Percentiles rank a stretch among this genome's conserved stretches.
These are phyloP conservation scores for Grigorovia transvaalensis DNA, from an alignment of 805 yeast genomes.

Conservation along the genomic window DNA sequence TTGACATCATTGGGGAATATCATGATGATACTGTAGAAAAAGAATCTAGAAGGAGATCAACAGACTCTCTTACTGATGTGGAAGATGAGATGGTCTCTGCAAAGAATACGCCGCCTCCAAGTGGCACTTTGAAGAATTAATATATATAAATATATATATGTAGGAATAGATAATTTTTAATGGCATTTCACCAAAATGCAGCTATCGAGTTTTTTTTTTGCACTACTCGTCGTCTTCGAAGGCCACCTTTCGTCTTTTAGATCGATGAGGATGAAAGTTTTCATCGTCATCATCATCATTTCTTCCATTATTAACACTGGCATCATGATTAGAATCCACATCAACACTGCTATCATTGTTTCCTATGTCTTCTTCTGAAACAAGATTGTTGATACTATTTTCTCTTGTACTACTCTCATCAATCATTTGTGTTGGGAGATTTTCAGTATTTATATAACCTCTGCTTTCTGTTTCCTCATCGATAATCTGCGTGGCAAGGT, in stretches of 20 bases:
- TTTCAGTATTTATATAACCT: too few species aligned
- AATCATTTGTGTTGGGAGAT: too few species aligned
- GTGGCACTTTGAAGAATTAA: not conserved
- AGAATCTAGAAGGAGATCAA: not conserved
- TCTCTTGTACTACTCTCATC: too few species aligned
- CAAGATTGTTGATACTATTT: too few species aligned
- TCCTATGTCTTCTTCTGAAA: too few species aligned
- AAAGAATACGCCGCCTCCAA: not conserved
- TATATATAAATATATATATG: not conserved
- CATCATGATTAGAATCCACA: too few species aligned
- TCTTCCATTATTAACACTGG: too few species aligned
- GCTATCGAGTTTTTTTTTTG: not conserved
- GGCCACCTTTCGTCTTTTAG: not conserved
- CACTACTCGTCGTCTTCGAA: slow-evolving; percentile 4
- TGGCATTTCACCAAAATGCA: not conserved
- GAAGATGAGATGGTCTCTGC: not conserved
- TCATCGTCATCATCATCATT: slow-evolving; percentile 2
- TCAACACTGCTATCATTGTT: too few species aligned
- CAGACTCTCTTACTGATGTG: not conserved
- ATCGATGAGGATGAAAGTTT: not conserved
- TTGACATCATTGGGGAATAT: slow-evolving; percentile 7
- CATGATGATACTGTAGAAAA: not conserved
- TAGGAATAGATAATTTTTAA: not conserved
- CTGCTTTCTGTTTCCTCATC: not conserved
- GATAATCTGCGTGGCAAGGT: not conserved